phyloP scores from a whole-genome alignment of 176 grass and related monocot genomes.

The Ensete ventricosum region DNA sequence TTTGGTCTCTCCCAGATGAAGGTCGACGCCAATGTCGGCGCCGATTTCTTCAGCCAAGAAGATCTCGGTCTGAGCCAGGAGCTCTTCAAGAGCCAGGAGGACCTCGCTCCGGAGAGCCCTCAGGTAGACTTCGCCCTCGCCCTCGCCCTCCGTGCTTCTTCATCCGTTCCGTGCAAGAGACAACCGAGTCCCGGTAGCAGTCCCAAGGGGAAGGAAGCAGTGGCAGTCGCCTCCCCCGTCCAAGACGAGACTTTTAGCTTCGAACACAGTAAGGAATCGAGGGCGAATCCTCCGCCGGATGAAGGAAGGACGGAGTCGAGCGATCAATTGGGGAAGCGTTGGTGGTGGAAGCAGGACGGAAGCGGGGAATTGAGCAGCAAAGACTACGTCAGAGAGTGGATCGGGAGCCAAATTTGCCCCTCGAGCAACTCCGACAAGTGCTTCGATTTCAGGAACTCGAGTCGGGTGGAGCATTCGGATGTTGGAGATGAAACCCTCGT shows the following conservation, averaged over 20 bases:
- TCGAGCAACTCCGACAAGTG: conserved; percentile 24
- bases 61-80: conserved; percentile 51
- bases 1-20: conserved; percentile 75
- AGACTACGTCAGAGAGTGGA: conserved; percentile 62
- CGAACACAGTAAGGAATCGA: conserved; percentile 17
- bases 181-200: background rate
- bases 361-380: conserved; percentile 44
- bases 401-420: conserved; percentile 54
- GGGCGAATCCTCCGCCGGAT: background rate
- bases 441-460: conserved; percentile 6
- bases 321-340: conserved; percentile 45
- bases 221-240: background rate
- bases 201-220: conserved; percentile 24
- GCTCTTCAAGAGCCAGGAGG: conserved; percentile 11
- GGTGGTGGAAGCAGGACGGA: conserved; percentile 82
- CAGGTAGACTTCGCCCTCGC: conserved; percentile 5
- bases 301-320: conserved; percentile 7
- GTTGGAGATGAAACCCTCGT: conserved; percentile 1
- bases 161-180: background rate
- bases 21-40: conserved; percentile 23
- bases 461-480: background rate
- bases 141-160: conserved; percentile 4
- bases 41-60: conserved; percentile 72
- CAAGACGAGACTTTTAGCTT: background rate
- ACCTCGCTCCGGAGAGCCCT: background rate